Base-by-base conservation (phyloP, 345 rosid species). In the Garcia nutans region DNA sequence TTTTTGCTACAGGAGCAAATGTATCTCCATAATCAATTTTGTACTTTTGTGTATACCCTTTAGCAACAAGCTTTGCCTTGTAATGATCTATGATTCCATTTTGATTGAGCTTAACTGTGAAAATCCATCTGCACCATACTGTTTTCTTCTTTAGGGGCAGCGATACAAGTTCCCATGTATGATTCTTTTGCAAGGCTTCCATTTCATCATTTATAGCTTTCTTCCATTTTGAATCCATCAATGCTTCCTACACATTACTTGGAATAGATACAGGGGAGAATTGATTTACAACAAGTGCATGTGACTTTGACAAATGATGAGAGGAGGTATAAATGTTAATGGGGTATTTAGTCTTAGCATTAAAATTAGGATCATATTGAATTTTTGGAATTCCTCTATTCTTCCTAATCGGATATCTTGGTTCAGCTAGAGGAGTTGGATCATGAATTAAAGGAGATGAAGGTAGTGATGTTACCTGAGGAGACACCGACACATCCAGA, bases 211-310 rank as follows among this genome's bases (percentile, higher is more conserved):
- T 20, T 31, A 71, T 57, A 9, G 56, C 65, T 41, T 55, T 19
- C 19, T 23, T 55, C 72, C 55, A 60, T 5, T 73, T 73, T 8
- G 12, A 10, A 26, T 70, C 16, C 1, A 9, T 17, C 11, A 66
- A 66, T 10, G 72, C 55, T 20, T 75, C 42, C 55, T 66, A 24
- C 42, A 75, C 49, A 65, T 55, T 66, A 54, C 64, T 54, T 2
- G 28, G 56, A 75, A 75, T 65, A 52, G 20, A 65, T 65, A 65
- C 20, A 31, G 2, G 1, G 24, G 41, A 75, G 55, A 75, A 65
- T 65, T 75, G 65, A 54, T 41, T n/a, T 50, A 65, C 16, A 55
- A 24, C 1, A 20, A 16, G 50, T 54, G 77, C 63, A 74, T 16
- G 6, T 13, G 54, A 65, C 0, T 2, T 0, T 33, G 42, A 65